These are phyloP conservation scores for Alternaria sp. DNA, from an alignment of 2,329 filamentous ascomycete genomes.

Conservation along the genomic window DNA sequence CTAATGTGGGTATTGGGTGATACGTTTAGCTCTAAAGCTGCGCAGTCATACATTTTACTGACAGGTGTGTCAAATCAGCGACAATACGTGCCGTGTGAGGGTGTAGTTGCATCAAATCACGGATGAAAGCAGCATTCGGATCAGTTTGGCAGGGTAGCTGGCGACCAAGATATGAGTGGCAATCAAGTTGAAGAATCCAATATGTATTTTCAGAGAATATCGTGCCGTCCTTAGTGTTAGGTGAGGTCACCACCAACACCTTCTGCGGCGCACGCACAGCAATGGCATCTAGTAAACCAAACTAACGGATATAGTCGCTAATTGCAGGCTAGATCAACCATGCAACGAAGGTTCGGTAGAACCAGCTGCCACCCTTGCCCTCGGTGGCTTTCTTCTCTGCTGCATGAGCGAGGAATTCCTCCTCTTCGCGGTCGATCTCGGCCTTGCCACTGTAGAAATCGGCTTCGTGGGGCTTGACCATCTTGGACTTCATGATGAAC, in stretches of 20 bases:
- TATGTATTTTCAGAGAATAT: not conserved
- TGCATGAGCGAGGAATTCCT: constrained; percentile 68
- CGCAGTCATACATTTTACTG: too few relatives aligned
- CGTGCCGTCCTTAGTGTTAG: not conserved
- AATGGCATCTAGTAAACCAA: not conserved
- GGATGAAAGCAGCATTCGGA: not conserved
- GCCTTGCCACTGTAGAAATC: constrained; percentile 78
- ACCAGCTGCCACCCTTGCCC: constrained; percentile 53
- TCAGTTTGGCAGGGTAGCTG: not conserved
- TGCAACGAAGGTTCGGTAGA: constrained; percentile 65
- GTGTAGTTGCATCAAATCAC: not conserved
- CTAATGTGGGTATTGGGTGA: not conserved
- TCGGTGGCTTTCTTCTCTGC: constrained; percentile 50
- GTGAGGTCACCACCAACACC: not conserved
- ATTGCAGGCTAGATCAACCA: constrained; percentile 63
- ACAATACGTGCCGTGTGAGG: too few relatives aligned
- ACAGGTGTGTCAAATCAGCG: too few relatives aligned
- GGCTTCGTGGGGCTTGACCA: constrained; percentile 62
- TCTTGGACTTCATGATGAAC: constrained; percentile 34
- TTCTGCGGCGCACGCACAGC: not conserved
- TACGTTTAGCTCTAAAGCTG: not conserved
- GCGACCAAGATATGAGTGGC: not conserved
- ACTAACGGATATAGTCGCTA: not conserved
- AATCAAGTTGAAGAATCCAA: not conserved
- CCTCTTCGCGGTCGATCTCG: constrained; percentile 74